Evolutionary conservation across 441 rosid genomes (phyloP), one percentile per base, ranked within the genome.

Genomic region (Brassica hybrid): DNA sequence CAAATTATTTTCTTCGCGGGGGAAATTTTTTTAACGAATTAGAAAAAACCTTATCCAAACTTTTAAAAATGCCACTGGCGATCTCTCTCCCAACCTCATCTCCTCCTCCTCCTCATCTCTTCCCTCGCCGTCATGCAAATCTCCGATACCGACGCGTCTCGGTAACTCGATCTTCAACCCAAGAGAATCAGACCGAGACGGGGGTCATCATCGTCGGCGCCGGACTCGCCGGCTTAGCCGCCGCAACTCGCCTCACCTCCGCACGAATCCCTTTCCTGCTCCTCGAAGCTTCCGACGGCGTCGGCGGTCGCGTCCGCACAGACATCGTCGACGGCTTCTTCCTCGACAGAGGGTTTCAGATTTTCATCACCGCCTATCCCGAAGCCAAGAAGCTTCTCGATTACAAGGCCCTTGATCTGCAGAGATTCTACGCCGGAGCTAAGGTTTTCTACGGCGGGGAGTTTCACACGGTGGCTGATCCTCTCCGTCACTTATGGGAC

Each of bases 331-430:
- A 94, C 64, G 97, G 97, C 3, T 92, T 88, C 74, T 85, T 88
- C 56, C 89, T 94, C 36, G 98, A 94, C 79, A 87, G 97, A 30
- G 98, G 98, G 59, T 94, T 94, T 87, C 98, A 94, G 80, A 94
- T 94, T 62, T 94, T 94, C 88, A 91, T 94, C 82, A 92, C 97
- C 0, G 95, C 92, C 3, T 91, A 94, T 50, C 97, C 97, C 3
- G 98, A 94, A 83, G 97, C 97, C 68, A 88, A 68, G 21, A 87
- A 79, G 79, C 91, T 94, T 21, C 91, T 94, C 0, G 88, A 92
- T 38, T 92, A 89, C 85, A 58, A 78, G 5, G 78, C 89, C 9
- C 73, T 94, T 2, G 76, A 85, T 50, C 82, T 88, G 67, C 88
- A 79, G 65, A 81, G 80, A 77, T 92, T 94, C 77, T 94, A 91